Conservation (phyloP, 805 yeast genomes). For the Teunomyces stri region DNA sequence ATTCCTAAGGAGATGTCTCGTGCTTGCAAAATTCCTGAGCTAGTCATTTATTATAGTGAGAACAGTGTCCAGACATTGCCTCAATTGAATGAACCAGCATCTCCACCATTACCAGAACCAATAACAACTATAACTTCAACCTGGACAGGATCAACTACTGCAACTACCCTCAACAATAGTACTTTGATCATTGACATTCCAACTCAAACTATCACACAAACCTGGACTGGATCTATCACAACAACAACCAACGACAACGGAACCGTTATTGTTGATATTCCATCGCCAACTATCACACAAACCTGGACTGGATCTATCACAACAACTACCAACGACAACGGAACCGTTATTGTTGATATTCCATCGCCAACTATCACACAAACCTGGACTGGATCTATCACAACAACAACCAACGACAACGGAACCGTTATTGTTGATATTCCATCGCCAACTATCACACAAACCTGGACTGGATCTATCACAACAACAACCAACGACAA, state of each 20-base stretch:
- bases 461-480: no score
- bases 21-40: neutral
- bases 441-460: neutral
- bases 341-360: neutral
- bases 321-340: neutral
- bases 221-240: neutral
- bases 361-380: neutral
- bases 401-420: neutral
- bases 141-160: neutral
- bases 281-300: neutral
- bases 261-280: neutral
- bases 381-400: neutral
- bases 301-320: neutral
- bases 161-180: neutral
- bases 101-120: neutral
- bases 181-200: neutral
- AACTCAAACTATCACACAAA: neutral
- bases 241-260: neutral
- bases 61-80: no score
- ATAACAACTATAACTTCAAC: neutral
- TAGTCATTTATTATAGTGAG: no score
- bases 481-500: no score
- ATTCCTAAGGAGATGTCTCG: neutral
- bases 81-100: neutral
- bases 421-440: neutral